These are phyloP conservation scores for Cunninghamia lanceolata DNA, from an alignment of 75 land plant genomes.

Conservation along the genomic window DNA sequence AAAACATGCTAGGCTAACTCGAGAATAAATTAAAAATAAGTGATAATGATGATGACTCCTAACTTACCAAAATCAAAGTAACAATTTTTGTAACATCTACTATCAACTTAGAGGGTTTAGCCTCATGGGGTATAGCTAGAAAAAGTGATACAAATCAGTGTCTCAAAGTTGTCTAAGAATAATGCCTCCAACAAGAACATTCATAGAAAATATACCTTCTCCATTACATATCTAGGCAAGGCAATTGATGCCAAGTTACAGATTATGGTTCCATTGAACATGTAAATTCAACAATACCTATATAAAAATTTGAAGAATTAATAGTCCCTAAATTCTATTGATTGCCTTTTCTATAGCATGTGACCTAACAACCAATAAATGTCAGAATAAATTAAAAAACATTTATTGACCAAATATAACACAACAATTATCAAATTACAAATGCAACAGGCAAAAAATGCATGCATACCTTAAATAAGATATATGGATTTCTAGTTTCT, in stretches of 20 bases:
- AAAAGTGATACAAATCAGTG: neutral
- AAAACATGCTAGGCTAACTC: neutral
- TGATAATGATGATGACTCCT: conserved; percentile 41
- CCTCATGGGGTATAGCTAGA: conserved; percentile 69
- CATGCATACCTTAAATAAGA: conserved; percentile 76
- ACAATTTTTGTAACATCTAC: conserved; percentile 66
- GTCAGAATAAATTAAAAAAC: neutral
- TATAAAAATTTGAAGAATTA: conserved; percentile 91
- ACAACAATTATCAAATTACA: neutral
- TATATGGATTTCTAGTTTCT: conserved; percentile 95
- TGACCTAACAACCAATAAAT: conserved; percentile 44
- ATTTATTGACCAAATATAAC: neutral
- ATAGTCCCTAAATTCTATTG: conserved; percentile 95
- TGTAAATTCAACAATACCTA: conserved; percentile 81
- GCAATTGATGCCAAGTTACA: conserved; percentile 95
- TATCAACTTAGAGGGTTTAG: conserved; percentile 94
- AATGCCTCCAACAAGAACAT: neutral
- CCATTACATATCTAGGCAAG: conserved; percentile 80
- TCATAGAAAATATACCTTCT: conserved; percentile 49
- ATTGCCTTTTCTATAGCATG: conserved; percentile 92
- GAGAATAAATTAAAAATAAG: neutral
- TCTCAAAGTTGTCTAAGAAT: neutral
- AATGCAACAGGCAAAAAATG: neutral
- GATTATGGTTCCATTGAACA: conserved; percentile 91
- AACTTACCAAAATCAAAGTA: conserved; percentile 94